Conservation (phyloP, 2,329 filamentous ascomycete species). For the Sporothrix phasma region DNA sequence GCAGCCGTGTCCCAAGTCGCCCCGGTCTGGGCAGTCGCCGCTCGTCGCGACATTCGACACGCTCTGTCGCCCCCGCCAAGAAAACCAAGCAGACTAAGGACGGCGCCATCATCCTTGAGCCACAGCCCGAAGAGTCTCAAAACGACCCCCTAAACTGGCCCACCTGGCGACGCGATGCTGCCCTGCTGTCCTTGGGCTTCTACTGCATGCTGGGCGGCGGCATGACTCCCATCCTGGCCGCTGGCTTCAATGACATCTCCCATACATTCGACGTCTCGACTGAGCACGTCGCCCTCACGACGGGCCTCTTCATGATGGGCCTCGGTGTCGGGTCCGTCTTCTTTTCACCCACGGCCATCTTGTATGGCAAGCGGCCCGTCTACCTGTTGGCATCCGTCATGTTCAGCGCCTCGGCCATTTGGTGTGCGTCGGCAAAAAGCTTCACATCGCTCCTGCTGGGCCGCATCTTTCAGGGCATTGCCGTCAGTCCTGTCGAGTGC, state of each 20-base stretch:
- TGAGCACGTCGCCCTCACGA: conserved; percentile 71
- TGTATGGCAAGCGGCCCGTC: conserved; percentile 83
- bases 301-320: conserved; percentile 89
- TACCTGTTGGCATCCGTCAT: conserved; percentile 69
- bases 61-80: conserved; percentile 37
- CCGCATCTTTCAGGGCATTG: conserved; percentile 77
- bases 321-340: conserved; percentile 76
- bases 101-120: conserved; percentile 76
- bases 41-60: conserved; percentile 1
- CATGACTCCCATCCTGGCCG: conserved; percentile 81
- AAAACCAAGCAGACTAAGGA: conserved; percentile 70
- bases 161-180: conserved; percentile 65
- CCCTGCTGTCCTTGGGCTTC: conserved; percentile 73
- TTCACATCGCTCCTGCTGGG: conserved; percentile 73
- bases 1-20: not conserved
- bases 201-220: conserved; percentile 92
- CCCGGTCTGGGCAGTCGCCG: conserved; percentile 33
- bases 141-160: conserved; percentile 96
- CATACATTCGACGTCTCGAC: conserved; percentile 53
- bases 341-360: conserved; percentile 79
- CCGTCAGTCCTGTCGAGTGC: conserved; percentile 84
- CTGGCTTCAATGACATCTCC: conserved; percentile 78
- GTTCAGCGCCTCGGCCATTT: conserved; percentile 68
- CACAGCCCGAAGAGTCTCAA: conserved; percentile 79
- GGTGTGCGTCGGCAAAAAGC: conserved; percentile 76